These are phyloP conservation scores for Tulasnella calospora DNA, from an alignment of 768 basidiomycete genomes.

Conservation along the genomic window DNA sequence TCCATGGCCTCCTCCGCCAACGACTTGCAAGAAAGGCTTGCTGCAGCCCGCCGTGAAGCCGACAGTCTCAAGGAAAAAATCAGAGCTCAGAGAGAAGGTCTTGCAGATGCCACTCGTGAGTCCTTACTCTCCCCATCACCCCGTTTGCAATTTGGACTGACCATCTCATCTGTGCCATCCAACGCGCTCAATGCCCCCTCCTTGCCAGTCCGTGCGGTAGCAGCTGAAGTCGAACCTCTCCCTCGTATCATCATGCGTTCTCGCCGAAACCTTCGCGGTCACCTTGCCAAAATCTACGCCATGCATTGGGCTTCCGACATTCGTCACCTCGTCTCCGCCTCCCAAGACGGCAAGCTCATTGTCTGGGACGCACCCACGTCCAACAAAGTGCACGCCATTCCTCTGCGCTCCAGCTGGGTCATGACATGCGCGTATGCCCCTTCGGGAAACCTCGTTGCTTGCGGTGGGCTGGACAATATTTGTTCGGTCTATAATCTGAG, in stretches of 20 bases:
- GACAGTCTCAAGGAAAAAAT: constrained; percentile 99
- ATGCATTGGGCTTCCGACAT: constrained; percentile 99
- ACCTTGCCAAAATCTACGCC: constrained; percentile 98
- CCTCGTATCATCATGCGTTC: constrained; percentile 97
- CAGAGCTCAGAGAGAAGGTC: constrained; percentile 89
- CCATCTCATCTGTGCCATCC: not conserved
- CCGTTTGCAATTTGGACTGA: constrained; percentile 11
- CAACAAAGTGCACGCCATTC: constrained; percentile 99
- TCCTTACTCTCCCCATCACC: constrained; percentile 31
- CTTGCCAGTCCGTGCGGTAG: constrained; percentile 89
- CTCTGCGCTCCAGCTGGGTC: constrained; percentile 96
- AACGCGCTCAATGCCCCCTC: not conserved
- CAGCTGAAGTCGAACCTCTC: constrained; percentile 89
- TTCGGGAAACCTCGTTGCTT: constrained; percentile 94
- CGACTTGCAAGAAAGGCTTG: constrained; percentile 51
- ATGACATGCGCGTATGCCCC: constrained; percentile 99
- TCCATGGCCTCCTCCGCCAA: constrained; percentile 10
- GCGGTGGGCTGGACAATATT: constrained; percentile 98
- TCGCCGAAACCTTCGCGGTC: constrained; percentile 89
- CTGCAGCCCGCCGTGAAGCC: constrained; percentile 92
- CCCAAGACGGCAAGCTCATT: constrained; percentile 98
- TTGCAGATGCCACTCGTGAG: constrained; percentile 96
- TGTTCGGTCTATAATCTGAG: constrained; percentile 97
- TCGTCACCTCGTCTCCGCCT: constrained; percentile 97
- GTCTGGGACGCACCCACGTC: constrained; percentile 99